Evolutionary conservation across 1,284 basidiomycete species (phyloP), one percentile per base, ranked within the genome.

Genomic region (Tremellales sp.): DNA sequence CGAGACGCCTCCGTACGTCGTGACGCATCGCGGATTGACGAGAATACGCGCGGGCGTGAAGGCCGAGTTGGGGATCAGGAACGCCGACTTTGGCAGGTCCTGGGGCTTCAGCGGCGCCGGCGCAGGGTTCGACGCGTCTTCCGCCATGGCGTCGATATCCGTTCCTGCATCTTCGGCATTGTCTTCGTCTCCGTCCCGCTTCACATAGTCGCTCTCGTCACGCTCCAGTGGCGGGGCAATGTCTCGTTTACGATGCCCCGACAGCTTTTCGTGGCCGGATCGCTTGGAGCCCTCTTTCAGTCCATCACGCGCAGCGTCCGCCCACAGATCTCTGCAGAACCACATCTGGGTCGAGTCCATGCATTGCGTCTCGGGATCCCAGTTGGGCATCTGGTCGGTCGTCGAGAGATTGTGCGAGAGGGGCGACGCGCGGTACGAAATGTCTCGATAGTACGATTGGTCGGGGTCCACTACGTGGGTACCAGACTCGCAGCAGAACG

Each of bases 301-400:
- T 6, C 83, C 84, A 45, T 86, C 84, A 22, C 78, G 76, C 1
- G 91, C 92, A 41, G 84, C 85, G 56, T 80, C 79, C 16, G 89
- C 78, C 92, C 92, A 97, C 33, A 95, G 75, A 69, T 97, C 92
- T 40, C 92, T 76, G 65, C 92, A 97, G 76, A 97, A 95, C 85
- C 87, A 94, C 40, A 90, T 88, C 70, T 97, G 92, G 25, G 82
- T 86, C 59, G 87, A 91, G 70, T 97, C 92, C 65, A 95, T 80
- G 67, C 92, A 97, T 25, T 85, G 76, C 1, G 86, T 86, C 54
- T 92, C 87, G 4, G 85, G 79, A 29, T 79, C 78, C 52, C 86
- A 80, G 4, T 76, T 71, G 0, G 80, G 78, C 1, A 78, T 70
- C 26, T 85, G 83, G 3, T 81, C 76, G 33, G 74, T 75, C 13